Conservation (phyloP, 768 basidiomycete species). For the Leccinum subgranulosum region DNA sequence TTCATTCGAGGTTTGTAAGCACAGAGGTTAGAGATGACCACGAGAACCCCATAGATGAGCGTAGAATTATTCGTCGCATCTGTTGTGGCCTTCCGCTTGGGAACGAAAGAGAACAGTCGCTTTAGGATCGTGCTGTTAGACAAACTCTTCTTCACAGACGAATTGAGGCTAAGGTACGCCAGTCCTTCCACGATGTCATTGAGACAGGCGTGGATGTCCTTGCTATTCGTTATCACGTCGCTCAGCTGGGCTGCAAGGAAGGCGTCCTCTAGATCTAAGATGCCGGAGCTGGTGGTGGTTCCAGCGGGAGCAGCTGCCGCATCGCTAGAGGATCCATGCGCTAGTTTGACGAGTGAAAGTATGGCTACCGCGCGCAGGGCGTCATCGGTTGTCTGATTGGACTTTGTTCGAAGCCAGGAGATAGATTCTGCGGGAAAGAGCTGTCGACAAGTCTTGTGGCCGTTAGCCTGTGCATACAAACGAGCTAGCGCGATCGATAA, state of each 20-base stretch:
- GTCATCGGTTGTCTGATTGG: conserved; percentile 44
- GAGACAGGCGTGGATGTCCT: conserved; percentile 39
- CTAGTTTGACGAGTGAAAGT: conserved; percentile 77
- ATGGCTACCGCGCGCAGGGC: conserved; percentile 59
- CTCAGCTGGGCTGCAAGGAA: conserved; percentile 56
- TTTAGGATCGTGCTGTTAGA: conserved; percentile 57
- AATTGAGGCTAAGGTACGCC: conserved; percentile 72
- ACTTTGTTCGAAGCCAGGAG: conserved; percentile 65
- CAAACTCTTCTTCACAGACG: conserved; percentile 60
- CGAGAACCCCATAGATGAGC: conserved; percentile 73
- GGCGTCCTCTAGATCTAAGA: conserved; percentile 32
- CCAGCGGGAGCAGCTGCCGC: conserved; percentile 18
- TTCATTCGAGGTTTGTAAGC: conserved; percentile 66
- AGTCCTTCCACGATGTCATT: conserved; percentile 79
- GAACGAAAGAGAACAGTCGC: conserved; percentile 54
- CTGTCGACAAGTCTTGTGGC: conserved; percentile 68
- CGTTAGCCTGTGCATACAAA: conserved; percentile 71
- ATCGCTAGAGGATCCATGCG: conserved; percentile 53
- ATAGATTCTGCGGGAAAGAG: conserved; percentile 53
- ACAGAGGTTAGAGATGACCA: conserved; percentile 74
- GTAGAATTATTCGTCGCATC: conserved; percentile 41
- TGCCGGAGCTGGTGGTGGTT: conserved; percentile 8
- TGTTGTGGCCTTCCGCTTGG: conserved; percentile 40
- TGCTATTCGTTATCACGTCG: conserved; percentile 43
- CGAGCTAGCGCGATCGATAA: conserved; percentile 65